phyloP scores from a whole-genome alignment of 2,329 filamentous ascomycete species.

The Hymenoscyphus infarciens region DNA sequence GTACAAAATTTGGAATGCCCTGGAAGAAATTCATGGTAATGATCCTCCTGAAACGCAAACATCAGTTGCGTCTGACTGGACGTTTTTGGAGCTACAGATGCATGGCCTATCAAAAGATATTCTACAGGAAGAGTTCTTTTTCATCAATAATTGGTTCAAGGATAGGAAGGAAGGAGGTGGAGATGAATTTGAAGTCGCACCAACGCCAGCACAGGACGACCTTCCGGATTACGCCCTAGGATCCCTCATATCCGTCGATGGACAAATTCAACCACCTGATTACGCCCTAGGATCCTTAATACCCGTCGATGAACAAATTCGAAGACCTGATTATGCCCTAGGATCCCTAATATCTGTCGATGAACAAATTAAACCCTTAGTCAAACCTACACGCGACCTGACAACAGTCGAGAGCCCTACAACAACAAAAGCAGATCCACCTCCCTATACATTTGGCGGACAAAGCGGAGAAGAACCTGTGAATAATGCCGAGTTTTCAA shows the following conservation, averaged over 20 bases:
- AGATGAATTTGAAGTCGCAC: slow-evolving; percentile 3
- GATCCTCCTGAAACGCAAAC: slow-evolving; percentile 11
- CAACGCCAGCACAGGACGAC: neutral
- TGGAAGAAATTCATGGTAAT: slow-evolving; percentile 15
- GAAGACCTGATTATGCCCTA: slow-evolving; percentile 15
- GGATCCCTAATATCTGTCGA: slow-evolving; percentile 9
- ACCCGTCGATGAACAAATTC: slow-evolving; percentile 15
- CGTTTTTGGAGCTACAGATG: slow-evolving; percentile 16
- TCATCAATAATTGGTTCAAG: slow-evolving; percentile 22
- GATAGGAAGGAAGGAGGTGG: slow-evolving; percentile 12
- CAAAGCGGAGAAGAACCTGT: slow-evolving; percentile 13
- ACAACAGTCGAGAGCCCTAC: neutral
- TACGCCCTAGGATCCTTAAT: slow-evolving; percentile 15
- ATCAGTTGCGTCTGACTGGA: slow-evolving; percentile 18
- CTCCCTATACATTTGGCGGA: slow-evolving; percentile 23
- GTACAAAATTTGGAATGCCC: slow-evolving; percentile 11
- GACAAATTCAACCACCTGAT: slow-evolving; percentile 13
- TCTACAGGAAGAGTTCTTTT: slow-evolving; percentile 23
- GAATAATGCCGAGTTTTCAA: slow-evolving; percentile 18
- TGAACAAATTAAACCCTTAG: slow-evolving; percentile 14
- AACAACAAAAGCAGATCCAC: slow-evolving; percentile 14
- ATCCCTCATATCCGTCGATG: slow-evolving; percentile 8
- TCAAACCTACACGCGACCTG: slow-evolving; percentile 10
- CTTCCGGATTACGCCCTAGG: slow-evolving; percentile 21
- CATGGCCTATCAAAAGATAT: slow-evolving; percentile 18